These are phyloP conservation scores for Aspergillus transmontanensis DNA, from an alignment of 2,329 filamentous ascomycete genomes.

Conservation along the genomic window DNA sequence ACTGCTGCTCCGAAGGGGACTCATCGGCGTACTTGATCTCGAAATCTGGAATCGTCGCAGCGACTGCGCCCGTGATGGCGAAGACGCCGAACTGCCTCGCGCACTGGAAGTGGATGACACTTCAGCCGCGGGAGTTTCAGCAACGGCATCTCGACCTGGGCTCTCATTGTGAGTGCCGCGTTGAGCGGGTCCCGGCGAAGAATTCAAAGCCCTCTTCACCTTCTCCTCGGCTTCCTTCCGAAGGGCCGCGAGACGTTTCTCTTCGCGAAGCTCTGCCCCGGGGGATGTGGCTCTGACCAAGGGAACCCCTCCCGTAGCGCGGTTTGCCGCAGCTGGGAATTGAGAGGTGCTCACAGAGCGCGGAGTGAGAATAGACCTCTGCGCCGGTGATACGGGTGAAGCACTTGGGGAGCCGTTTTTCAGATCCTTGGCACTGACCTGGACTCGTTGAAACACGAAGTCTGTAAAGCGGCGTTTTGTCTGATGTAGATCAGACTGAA, in stretches of 20 bases:
- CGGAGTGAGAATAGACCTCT: conserved; percentile 33
- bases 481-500: conserved; percentile 47
- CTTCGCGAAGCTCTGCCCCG: conserved; percentile 43
- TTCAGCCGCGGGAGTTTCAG: neutral
- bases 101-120: conserved; percentile 17
- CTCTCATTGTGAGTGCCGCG: neutral
- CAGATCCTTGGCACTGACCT: conserved; percentile 23
- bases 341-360: conserved; percentile 37
- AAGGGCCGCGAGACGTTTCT: conserved; percentile 30
- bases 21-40: conserved; percentile 30
- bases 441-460: conserved; percentile 50
- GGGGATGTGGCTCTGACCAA: conserved; percentile 45
- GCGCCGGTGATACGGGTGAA: conserved; percentile 23
- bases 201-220: conserved; percentile 29
- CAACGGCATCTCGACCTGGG: neutral
- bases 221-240: conserved; percentile 35
- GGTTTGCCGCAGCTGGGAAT: conserved; percentile 19
- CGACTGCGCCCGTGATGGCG: conserved; percentile 22
- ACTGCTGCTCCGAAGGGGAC: conserved; percentile 29
- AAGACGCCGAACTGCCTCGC: conserved; percentile 17
- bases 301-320: conserved; percentile 35
- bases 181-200: conserved; percentile 15
- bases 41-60: conserved; percentile 46
- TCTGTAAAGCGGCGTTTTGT: conserved; percentile 53
- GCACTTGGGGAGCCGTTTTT: conserved; percentile 17